Base-by-base conservation (phyloP, 1,284 basidiomycete genomes). In the Ustilago nuda region DNA sequence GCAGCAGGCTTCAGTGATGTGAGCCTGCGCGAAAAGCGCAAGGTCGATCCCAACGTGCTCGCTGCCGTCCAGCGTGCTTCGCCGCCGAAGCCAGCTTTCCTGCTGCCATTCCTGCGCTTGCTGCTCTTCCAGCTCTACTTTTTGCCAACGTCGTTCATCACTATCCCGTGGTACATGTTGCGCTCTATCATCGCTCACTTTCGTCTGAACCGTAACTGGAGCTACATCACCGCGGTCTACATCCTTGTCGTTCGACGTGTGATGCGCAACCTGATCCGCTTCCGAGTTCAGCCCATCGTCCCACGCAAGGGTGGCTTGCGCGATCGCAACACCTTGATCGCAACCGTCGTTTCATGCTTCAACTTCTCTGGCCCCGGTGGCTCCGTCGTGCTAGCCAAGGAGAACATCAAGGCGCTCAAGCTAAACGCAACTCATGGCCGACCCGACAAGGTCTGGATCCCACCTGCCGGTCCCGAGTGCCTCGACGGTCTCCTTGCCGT, bases 291-390 rank as follows among this genome's bases (percentile, higher is more conserved):
- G 66, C 83, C 83, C 43, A 64, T 84, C 37, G 75, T 64, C 2
- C 80, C 82, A 2, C 72, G 82, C 33, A 77, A 81, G 67, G 72
- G 77, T 11, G 82, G 83, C 3, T 71, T 74, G 50, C 76, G 82
- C 13, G 83, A 84, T 61, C 55, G 63, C 54, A 72, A 77, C 65
- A 72, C 76, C 27, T 12, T 76, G n/a, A 12, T 85, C 13, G 80
- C 72, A 15, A 65, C 66, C 41, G 32, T 82, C 7, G 72, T 80
- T 13, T 58, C 57, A 13, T 57, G 78, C 23, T 52, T 80, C 45
- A 84, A 84, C 61, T 62, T 74, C 15, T 72, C 68, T 17, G 82
- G 83, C 1, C 82, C 82, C 0, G 83, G 83, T 15, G 81, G 83
- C 41, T 63, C 72, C 5, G 81, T 84, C 6, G 63, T 68, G 23